Evolutionary conservation across 1,139 yeast species (phyloP).

Genomic region (Diutina neorugosa): DNA sequence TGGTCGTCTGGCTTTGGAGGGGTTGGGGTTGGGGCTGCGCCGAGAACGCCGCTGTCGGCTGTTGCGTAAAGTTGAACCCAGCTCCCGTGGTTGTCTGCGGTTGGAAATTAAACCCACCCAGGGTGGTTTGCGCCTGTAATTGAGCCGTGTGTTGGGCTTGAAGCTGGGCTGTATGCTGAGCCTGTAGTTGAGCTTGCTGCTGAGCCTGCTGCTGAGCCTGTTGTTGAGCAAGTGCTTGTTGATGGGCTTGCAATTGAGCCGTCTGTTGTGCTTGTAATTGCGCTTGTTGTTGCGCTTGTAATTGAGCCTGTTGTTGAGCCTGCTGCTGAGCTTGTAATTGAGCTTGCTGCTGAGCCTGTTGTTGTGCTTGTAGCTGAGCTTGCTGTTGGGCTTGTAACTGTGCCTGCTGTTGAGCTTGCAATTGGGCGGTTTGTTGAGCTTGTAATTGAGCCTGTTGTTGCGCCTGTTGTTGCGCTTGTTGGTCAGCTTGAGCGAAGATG

Average conservation of each 20-base stretch:
- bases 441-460: slow-evolving; percentile 4
- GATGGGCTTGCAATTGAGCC: slow-evolving; percentile 8
- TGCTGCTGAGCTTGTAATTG: slow-evolving; percentile 14
- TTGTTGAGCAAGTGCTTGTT: background rate
- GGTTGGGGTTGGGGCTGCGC: slow-evolving; percentile 7
- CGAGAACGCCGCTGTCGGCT: background rate
- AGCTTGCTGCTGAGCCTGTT: slow-evolving; percentile 9
- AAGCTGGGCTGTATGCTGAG: slow-evolving; percentile 4
- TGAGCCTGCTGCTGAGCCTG: slow-evolving; percentile 10
- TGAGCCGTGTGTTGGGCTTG: background rate
- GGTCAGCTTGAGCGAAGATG: background rate
- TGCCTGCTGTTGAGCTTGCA: slow-evolving; percentile 7
- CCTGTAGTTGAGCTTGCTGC: slow-evolving; percentile 8
- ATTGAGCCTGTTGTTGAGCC: slow-evolving; percentile 8
- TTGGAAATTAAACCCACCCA: background rate
- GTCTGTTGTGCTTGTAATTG: slow-evolving; percentile 5
- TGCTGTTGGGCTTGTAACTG: slow-evolving; percentile 8
- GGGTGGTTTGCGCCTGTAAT: background rate
- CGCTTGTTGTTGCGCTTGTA: background rate
- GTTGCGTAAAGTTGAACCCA: background rate
- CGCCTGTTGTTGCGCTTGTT: background rate
- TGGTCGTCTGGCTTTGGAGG: slow-evolving; percentile 15
- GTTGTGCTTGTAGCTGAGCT: slow-evolving; percentile 8
- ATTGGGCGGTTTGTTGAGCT: slow-evolving; percentile 5
- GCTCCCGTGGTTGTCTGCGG: background rate